phyloP scores from a whole-genome alignment of 441 rosid genomes.

The Codiaeum variegatum region DNA sequence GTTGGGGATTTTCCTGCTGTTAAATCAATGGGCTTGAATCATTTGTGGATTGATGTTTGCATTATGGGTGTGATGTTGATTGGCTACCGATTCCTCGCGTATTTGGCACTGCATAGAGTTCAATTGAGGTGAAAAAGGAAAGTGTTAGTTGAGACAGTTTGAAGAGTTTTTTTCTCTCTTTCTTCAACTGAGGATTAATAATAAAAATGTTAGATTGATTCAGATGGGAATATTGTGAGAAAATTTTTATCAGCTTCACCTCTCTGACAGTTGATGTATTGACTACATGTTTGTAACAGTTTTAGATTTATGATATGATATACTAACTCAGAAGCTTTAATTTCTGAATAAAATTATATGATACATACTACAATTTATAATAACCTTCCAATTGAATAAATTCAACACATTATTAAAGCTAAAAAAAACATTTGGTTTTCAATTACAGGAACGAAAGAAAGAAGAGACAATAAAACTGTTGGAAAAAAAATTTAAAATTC shows the following conservation, averaged over 20 bases:
- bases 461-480: too few relatives aligned
- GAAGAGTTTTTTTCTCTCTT: conserved; percentile 39
- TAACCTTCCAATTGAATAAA: background rate
- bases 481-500: too few relatives aligned
- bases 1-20: conserved; percentile 84
- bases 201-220: conserved; percentile 23
- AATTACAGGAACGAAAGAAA: conserved; percentile 24
- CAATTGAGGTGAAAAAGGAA: conserved; percentile 38
- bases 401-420: conserved; percentile 2
- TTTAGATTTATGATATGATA: conserved; percentile 13
- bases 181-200: conserved; percentile 44
- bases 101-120: conserved; percentile 72
- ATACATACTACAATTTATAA: background rate
- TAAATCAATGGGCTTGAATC: conserved; percentile 65
- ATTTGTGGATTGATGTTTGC: conserved; percentile 75
- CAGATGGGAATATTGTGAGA: conserved; percentile 24
- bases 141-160: conserved; percentile 19
- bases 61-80: conserved; percentile 83
- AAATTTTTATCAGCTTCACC: conserved; percentile 13
- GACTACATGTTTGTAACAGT: conserved; percentile 10
- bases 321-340: conserved; percentile 22
- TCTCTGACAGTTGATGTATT: conserved; percentile 23
- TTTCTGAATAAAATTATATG: conserved; percentile 9
- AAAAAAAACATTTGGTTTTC: conserved; percentile 21
- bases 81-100: conserved; percentile 76